These are phyloP conservation scores for Monosporascus sp. DNA, from an alignment of 2,329 filamentous ascomycete genomes.

Conservation along the genomic window DNA sequence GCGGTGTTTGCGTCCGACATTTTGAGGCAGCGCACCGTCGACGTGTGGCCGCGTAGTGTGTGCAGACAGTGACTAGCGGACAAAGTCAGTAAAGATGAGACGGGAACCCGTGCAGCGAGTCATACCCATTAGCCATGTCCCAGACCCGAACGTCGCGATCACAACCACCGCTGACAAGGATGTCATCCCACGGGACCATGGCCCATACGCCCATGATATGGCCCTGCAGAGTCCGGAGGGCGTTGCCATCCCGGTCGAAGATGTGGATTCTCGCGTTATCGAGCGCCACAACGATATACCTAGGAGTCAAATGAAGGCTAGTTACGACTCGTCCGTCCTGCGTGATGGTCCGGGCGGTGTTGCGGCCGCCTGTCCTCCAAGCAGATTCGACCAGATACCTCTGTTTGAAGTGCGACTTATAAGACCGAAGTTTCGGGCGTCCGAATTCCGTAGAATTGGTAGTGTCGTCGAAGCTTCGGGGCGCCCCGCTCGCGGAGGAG, in stretches of 20 bases:
- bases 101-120: background rate
- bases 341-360: constrained; percentile 80
- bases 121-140: constrained; percentile 89
- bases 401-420: constrained; percentile 97
- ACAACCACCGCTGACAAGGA: constrained; percentile 90
- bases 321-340: constrained; percentile 97
- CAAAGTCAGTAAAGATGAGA: constrained; percentile 20
- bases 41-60: constrained; percentile 88
- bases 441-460: constrained; percentile 31
- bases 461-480: constrained; percentile 52
- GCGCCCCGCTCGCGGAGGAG: constrained; percentile 26
- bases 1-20: constrained; percentile 94
- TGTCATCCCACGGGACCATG: constrained; percentile 97
- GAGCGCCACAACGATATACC: constrained; percentile 95
- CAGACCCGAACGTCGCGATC: constrained; percentile 95
- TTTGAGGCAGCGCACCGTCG: constrained; percentile 92
- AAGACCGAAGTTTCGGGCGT: constrained; percentile 68
- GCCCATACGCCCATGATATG: constrained; percentile 99
- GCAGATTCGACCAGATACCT: constrained; percentile 95
- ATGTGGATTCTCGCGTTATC: constrained; percentile 99
- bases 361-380: constrained; percentile 87
- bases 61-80: constrained; percentile 62
- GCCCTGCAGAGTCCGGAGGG: constrained; percentile 82
- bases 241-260: constrained; percentile 85
- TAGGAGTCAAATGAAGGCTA: constrained; percentile 85